Base-by-base conservation (phyloP, 345 rosid species). In the Rhodamnia rubescens region DNA sequence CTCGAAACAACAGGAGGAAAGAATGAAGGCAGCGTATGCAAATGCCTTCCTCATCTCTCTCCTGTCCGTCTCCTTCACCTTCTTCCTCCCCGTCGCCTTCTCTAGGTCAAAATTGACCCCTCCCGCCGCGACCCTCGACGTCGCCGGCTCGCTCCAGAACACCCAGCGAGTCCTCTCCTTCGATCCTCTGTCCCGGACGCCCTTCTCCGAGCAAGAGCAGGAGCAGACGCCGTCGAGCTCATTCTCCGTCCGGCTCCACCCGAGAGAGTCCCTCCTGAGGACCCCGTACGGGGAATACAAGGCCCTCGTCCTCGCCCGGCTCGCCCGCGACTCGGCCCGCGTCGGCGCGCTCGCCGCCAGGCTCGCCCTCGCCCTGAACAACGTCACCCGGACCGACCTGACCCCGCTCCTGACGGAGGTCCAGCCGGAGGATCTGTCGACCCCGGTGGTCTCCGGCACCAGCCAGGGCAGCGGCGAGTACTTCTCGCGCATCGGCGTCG, bases 381-480 rank as follows among this genome's bases (percentile, higher is more conserved):
- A 91, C 52, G 18, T 92, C 40, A 87, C 89, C 74, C 92, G 87
- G 69, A 90, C 92, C 69, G 91, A 91, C 51, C 98, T 96, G 32
- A 88, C 75, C 36, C 99, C 98, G 50, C 78, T 90, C 26, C 85
- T n/a, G 69, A 52, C 74, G 49, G 83, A 51, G n/a, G 50, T 83
- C 26, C 85, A 90, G 56, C 89, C 96, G 13, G 90, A 94, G 88
- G 95, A 88, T 14, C 80, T 97, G 49, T 86, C 93, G 6, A 92
- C 96, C 13, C 98, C 98, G 6, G 89, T 97, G 57, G 87, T 92
- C 50, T 95, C 99, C 83, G 99, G 99, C 13, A 74, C 84, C 6
- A 87, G 92, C 74, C 96, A 95, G 83, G 99, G 99, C 18, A 95
- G 98, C 90, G 98, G 98, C 6, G 99, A 97, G 93, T 97, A 97